These are phyloP conservation scores for Eucalyptus paniculata DNA, from an alignment of 345 rosid species.

Conservation along the genomic window DNA sequence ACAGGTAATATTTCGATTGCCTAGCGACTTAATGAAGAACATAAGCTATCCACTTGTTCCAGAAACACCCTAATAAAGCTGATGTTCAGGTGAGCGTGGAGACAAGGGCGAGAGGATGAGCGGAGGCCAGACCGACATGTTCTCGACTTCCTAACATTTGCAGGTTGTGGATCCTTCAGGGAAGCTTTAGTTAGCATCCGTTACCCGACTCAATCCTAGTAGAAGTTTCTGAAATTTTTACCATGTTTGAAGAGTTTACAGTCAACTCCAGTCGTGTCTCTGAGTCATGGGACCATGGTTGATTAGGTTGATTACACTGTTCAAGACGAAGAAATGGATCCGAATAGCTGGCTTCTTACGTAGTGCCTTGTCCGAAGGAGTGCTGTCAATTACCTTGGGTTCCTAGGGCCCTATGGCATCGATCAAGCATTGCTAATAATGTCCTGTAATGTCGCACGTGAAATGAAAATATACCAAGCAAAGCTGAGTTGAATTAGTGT, in stretches of 20 bases:
- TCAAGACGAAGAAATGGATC: background rate
- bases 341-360: background rate
- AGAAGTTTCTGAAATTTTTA: no score
- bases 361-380: background rate
- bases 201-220: background rate
- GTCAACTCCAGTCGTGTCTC: no score
- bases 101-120: conserved; percentile 79
- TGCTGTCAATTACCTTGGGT: background rate
- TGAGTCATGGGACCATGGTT: background rate
- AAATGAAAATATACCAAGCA: background rate
- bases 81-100: conserved; percentile 70
- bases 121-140: conserved; percentile 49
- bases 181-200: background rate
- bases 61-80: background rate
- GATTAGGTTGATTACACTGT: background rate
- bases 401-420: background rate
- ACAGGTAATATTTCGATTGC: conserved; percentile 31
- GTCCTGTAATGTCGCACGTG: background rate
- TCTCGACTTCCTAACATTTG: background rate
- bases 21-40: background rate
- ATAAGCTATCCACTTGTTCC: background rate
- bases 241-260: no score
- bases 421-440: background rate
- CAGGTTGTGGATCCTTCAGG: background rate
- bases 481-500: background rate